Base-by-base conservation (phyloP, 176 grass and related monocot species). In the Rhynchospora breviuscula region DNA sequence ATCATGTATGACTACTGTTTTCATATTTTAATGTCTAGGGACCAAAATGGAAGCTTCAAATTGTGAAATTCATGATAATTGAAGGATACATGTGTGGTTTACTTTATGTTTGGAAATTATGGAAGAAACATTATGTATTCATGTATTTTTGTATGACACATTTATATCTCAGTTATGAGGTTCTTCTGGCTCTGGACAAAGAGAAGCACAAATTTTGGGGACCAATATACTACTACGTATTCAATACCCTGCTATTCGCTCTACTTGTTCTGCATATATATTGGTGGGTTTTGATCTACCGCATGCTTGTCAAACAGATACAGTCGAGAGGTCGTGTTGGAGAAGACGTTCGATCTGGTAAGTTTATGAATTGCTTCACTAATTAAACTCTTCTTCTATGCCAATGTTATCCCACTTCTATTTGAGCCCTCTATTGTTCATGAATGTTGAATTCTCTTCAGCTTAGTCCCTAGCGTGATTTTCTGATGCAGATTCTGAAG, bases 211-310 rank as follows among this genome's bases (percentile, higher is more conserved):
- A 93, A 64, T 88, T 90, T 91, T 85, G 89, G 67, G 94, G 91
- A 71, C 91, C 91, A 29, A 88, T 97, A 88, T 93, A 93, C 56
- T 97, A 97, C 84, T 93, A 97, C 88, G 81, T 93, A 26, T 97
- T 97, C 86, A 97, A 97, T 74, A 86, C 81, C 57, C 91, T 97
- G 84, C 89, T 97, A 56, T 93, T 93, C 18, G 87, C 87, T 13
- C 85, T 97, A 70, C 90, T 97, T 86, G 89, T 93, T 91, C 87
- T 97, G 13, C 85, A 97, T 64, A 86, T 93, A 88, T 93, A 97
- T 84, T 97, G 94, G 94, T 85, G 83, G 80, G 84, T 93, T 48
- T 85, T 97, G 85, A 97, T 93, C 45, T 93, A 48, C 80, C 87
- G 91, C 48, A 93, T 97, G 91, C 87, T 97, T 49, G 59, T 90